Percentiles rank a stretch among this genome's conserved stretches.
These are phyloP conservation scores for Paecilomyces formosus DNA, from an alignment of 2,329 filamentous ascomycete species.

Conservation along the genomic window DNA sequence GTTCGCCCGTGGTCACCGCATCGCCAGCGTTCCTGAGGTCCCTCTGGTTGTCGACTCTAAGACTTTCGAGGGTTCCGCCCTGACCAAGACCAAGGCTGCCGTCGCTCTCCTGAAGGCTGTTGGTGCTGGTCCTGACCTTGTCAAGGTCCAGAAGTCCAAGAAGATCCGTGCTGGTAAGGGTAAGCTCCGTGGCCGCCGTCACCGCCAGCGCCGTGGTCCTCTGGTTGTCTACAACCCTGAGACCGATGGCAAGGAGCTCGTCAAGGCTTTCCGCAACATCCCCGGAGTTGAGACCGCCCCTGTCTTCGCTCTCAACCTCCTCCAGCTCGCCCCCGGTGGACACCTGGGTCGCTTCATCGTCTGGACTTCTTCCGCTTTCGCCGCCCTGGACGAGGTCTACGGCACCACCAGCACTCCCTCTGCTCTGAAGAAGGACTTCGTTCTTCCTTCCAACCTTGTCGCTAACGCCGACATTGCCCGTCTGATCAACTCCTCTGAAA, in stretches of 20 bases:
- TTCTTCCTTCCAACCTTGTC: constrained; percentile 86
- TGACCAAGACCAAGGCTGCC: constrained; percentile 84
- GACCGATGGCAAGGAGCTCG: constrained; percentile 88
- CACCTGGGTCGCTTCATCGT: constrained; percentile 98
- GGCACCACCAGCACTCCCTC: constrained; percentile 84
- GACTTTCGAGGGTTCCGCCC: constrained; percentile 69
- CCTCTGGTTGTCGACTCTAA: constrained; percentile 92
- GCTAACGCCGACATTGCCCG: constrained; percentile 91
- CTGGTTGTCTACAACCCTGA: constrained; percentile 97
- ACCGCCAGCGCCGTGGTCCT: constrained; percentile 95
- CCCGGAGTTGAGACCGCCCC: constrained; percentile 94
- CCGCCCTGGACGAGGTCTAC: constrained; percentile 95
- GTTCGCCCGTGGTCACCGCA: constrained; percentile 92
- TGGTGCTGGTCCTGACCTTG: constrained; percentile 81
- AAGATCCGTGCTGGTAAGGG: constrained; percentile 98
- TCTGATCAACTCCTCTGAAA: constrained; percentile 98
- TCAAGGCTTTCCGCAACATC: constrained; percentile 96
- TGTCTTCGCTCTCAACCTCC: constrained; percentile 91
- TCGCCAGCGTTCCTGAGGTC: constrained; percentile 88
- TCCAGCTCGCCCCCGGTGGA: constrained; percentile 97
- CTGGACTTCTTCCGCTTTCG: constrained; percentile 97
- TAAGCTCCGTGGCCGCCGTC: constrained; percentile 92
- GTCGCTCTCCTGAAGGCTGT: constrained; percentile 81
- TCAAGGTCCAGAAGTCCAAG: constrained; percentile 93
- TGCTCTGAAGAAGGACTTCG: constrained; percentile 97